Evolutionary conservation across 768 basidiomycete species (phyloP).

Genomic region (Rhizopogon salebrosus): DNA sequence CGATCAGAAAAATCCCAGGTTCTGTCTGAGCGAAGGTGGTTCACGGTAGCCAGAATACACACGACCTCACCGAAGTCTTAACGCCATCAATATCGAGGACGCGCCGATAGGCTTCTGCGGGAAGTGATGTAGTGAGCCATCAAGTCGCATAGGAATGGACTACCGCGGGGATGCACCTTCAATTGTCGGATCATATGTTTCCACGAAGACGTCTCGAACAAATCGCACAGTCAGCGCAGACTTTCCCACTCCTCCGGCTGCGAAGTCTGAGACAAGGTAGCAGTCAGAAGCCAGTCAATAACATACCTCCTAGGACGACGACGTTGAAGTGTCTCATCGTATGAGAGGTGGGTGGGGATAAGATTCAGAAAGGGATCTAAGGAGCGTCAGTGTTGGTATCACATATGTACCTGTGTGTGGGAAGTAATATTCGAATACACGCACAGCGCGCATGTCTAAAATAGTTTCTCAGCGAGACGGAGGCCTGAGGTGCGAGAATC

Average conservation of each 20-base stretch:
- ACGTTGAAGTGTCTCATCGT: conserved; percentile 69
- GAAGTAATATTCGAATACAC: not conserved
- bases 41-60: conserved; percentile 13
- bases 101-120: conserved; percentile 66
- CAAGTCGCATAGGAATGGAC: not conserved
- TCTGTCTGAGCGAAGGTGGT: not conserved
- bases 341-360: conserved; percentile 5
- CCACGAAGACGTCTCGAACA: conserved; percentile 66
- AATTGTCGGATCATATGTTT: conserved; percentile 80
- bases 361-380: not conserved
- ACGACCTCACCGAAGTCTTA: conserved; percentile 45
- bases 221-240: conserved; percentile 81
- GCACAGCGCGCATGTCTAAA: not conserved
- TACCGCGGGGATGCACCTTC: conserved; percentile 47
- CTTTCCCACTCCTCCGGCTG: conserved; percentile 87
- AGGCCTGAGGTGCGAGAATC: conserved; percentile 1
- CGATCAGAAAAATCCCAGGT: conserved; percentile 11
- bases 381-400: too few species aligned
- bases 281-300: not conserved
- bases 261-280: conserved; percentile 7
- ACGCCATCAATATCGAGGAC: conserved; percentile 63
- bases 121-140: conserved; percentile 8
- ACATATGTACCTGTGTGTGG: not conserved
- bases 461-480: not conserved
- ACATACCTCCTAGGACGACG: conserved; percentile 75